A percentile compares a stretch with the other conserved stretches of the same genome.
Conservation (phyloP, 345 rosid genomes). For the Eutrema japonicum region DNA sequence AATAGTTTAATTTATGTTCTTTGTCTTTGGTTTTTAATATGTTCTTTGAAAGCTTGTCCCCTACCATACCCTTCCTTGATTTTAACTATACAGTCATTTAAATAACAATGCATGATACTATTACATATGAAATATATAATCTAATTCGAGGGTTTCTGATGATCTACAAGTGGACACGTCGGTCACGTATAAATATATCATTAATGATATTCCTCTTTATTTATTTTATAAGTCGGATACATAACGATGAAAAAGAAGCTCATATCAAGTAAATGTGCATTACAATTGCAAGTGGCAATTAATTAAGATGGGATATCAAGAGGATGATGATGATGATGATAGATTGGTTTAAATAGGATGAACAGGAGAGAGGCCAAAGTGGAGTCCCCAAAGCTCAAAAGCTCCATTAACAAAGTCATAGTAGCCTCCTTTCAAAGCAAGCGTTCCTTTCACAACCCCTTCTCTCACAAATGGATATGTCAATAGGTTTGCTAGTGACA, state of each 20-base stretch:
- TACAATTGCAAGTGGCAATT: neutral
- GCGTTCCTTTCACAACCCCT: slow-evolving; percentile 50
- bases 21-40: slow-evolving; percentile 31
- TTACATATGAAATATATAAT: neutral
- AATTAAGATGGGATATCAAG: slow-evolving; percentile 7
- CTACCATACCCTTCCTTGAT: neutral
- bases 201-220: neutral
- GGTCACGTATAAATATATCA: neutral
- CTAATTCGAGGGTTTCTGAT: neutral
- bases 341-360: slow-evolving; percentile 63
- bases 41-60: slow-evolving; percentile 44
- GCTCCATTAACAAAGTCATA: slow-evolving; percentile 66
- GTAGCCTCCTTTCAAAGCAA: slow-evolving; percentile 71
- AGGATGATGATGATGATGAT: slow-evolving; percentile 15
- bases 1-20: slow-evolving; percentile 34
- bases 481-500: slow-evolving; percentile 72
- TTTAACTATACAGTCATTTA: slow-evolving; percentile 5
- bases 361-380: slow-evolving; percentile 62
- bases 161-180: slow-evolving; percentile 19
- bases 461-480: slow-evolving; percentile 86
- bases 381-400: slow-evolving; percentile 82
- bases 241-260: slow-evolving; percentile 42
- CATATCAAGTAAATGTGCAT: slow-evolving; percentile 44
- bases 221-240: slow-evolving; percentile 28
- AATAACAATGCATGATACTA: slow-evolving; percentile 2